Evolutionary conservation across 352 stramenopile genomes (phyloP).

Genomic region (Peronospora destructor): DNA sequence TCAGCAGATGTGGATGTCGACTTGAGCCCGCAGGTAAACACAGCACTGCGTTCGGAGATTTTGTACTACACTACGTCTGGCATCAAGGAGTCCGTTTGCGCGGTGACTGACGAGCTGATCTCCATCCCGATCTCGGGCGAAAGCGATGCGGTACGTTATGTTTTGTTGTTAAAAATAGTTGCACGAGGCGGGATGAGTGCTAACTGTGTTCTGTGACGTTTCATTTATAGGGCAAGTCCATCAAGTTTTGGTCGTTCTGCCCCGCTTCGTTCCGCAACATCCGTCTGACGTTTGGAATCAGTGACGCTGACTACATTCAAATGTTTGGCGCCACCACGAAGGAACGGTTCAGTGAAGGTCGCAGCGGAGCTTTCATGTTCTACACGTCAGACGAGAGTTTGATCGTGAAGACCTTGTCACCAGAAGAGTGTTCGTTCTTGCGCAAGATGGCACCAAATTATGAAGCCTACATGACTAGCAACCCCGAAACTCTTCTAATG

Average conservation of each 20-base stretch:
- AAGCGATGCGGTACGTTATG: constrained; percentile 45
- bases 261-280: constrained; percentile 83
- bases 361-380: constrained; percentile 89
- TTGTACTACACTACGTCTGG: constrained; percentile 87
- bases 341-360: constrained; percentile 83
- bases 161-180: background rate
- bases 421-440: constrained; percentile 81
- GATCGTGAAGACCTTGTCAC: constrained; percentile 89
- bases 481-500: constrained; percentile 79
- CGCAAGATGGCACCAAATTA: constrained; percentile 84
- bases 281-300: constrained; percentile 74
- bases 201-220: constrained; percentile 1
- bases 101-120: constrained; percentile 65
- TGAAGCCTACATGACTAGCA: constrained; percentile 76
- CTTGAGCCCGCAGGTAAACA: constrained; percentile 83
- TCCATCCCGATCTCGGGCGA: constrained; percentile 77
- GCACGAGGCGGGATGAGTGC: background rate
- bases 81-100: constrained; percentile 81
- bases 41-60: constrained; percentile 83
- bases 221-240: constrained; percentile 48
- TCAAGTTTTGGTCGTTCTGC: constrained; percentile 87
- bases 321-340: constrained; percentile 85
- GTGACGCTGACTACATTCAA: constrained; percentile 71
- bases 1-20: constrained; percentile 80
- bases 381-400: constrained; percentile 83